Evolutionary conservation across 352 stramenopile species (phyloP), one percentile per base, ranked within the genome.

Genomic region (Phytophthora vignae): DNA sequence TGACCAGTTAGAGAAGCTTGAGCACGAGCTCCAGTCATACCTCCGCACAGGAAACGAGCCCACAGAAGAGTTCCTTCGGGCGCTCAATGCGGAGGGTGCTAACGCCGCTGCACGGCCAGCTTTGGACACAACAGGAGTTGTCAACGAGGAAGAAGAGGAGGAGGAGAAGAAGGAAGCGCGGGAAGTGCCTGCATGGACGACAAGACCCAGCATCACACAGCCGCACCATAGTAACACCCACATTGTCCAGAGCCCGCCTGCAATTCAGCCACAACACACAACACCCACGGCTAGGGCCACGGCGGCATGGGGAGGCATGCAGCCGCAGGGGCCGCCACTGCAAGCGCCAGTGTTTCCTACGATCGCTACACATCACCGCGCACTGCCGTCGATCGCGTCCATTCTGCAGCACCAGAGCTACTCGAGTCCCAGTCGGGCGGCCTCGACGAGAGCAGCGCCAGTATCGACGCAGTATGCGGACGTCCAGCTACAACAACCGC

Each of bases 31-130:
- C 2, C 73, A 84, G 29, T 73, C 82, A 9, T 88, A 82, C 62
- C 56, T 79, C 56, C 80, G 69, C 29, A 91, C 79, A 17, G 83
- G 78, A 5, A 84, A 75, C n/a, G 78, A 81, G 7, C 76, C 74
- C 0, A 80, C 71, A 0, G 58, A 75, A 1, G 70, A 79, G 25
- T 78, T 83, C 15, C 53, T 79, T 17, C 57, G 21, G 19, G 29
- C 25, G 2, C 21, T 85, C 29, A 36, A 74, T 8, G 44, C 46
- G n/a, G 75, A 80, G 11, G 60, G 40, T 40, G 53, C 42, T 40
- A 25, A 17, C 25, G 14, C 38, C 29, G 29, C 31, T 22, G 21
- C 27, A 19, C 17, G 67, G 11, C 10, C 17, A 1, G 21, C 52
- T 55, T 9, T 22, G 49, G 25, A 53, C 10, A 40, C 56, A 59